These are phyloP conservation scores for Paecilomyces sp. DNA, from an alignment of 2,329 filamentous ascomycete genomes.

Conservation along the genomic window DNA sequence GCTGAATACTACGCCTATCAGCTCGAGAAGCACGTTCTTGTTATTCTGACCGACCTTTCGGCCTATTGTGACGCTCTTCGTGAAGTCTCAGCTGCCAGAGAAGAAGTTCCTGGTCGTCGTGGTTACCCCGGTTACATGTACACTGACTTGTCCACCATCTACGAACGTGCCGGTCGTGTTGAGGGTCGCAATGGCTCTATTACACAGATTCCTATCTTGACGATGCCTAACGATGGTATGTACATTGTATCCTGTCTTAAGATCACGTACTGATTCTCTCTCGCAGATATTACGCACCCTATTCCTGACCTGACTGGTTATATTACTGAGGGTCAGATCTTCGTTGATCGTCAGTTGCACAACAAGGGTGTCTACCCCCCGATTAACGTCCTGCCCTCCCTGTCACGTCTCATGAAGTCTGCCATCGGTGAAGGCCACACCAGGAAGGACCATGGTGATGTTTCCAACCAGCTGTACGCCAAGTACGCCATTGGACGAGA, in stretches of 20 bases:
- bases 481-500: constrained; percentile 99
- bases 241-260: background rate
- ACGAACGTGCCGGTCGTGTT: constrained; percentile 97
- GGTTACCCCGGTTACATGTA: constrained; percentile 99
- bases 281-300: constrained; percentile 87
- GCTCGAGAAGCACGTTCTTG: constrained; percentile 97
- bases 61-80: constrained; percentile 98
- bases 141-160: constrained; percentile 99
- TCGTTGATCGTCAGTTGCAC: constrained; percentile 84
- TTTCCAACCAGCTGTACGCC: constrained; percentile 98
- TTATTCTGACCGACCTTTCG: constrained; percentile 95
- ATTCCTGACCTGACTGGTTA: constrained; percentile 98
- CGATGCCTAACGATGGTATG: constrained; percentile 94
- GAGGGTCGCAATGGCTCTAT: constrained; percentile 96
- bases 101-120: constrained; percentile 98
- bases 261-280: background rate
- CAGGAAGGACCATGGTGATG: constrained; percentile 92
- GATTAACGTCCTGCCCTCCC: constrained; percentile 95
- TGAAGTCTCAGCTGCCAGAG: constrained; percentile 94
- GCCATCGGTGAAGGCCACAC: constrained; percentile 97
- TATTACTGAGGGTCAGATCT: constrained; percentile 98
- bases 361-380: constrained; percentile 98
- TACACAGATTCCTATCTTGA: constrained; percentile 96
- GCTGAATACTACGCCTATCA: constrained; percentile 99
- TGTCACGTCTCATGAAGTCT: constrained; percentile 99